Conservation (phyloP, 2,329 filamentous ascomycete genomes). For the Claviceps digitariae region DNA sequence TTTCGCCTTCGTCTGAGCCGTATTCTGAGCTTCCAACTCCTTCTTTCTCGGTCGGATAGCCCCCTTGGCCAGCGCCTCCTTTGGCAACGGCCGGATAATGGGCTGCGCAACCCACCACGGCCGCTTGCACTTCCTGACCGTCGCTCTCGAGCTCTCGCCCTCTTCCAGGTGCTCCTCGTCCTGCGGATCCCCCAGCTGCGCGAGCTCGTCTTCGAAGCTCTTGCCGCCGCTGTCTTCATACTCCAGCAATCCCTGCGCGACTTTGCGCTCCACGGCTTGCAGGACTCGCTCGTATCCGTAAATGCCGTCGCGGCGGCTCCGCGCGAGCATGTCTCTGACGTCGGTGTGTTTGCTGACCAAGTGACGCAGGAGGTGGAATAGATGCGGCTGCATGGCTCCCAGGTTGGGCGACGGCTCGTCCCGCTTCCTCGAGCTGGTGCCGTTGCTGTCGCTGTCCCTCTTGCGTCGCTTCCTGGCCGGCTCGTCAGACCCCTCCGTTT, state of each 20-base stretch:
- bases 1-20: constrained; percentile 4
- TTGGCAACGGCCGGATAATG: constrained; percentile 72
- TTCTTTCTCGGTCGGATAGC: constrained; percentile 65
- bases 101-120: constrained; percentile 90
- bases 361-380: constrained; percentile 81
- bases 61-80: constrained; percentile 74
- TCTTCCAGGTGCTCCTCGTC: constrained; percentile 26
- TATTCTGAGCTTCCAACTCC: constrained; percentile 21
- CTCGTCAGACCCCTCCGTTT: constrained; percentile 25
- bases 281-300: constrained; percentile 65
- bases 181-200: constrained; percentile 10
- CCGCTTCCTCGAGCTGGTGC: constrained; percentile 16
- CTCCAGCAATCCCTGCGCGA: constrained; percentile 58
- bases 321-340: constrained; percentile 72
- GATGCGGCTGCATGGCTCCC: constrained; percentile 72
- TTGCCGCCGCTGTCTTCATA: constrained; percentile 41
- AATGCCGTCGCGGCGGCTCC: constrained; percentile 55
- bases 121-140: constrained; percentile 59
- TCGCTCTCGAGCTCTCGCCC: constrained; percentile 47
- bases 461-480: constrained; percentile 41
- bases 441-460: constrained; percentile 17
- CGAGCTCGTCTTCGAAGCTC: constrained; percentile 30
- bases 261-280: constrained; percentile 57
- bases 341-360: constrained; percentile 70
- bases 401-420: constrained; percentile 47